These are phyloP conservation scores for Pseudogymnoascus verrucosus DNA, from an alignment of 2,329 filamentous ascomycete genomes.

Conservation along the genomic window DNA sequence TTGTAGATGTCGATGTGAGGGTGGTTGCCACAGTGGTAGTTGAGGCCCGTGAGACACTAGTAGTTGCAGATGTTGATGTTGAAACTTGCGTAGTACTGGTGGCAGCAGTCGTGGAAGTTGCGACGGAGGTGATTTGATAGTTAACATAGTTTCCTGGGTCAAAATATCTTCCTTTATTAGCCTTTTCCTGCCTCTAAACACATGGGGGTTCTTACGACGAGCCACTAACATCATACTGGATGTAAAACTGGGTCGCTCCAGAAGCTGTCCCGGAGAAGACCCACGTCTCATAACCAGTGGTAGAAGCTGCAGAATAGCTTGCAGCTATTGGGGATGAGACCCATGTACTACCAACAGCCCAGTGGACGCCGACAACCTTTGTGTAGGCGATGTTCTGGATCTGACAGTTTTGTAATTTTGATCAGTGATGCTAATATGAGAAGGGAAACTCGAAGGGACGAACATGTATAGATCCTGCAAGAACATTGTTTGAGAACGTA, in stretches of 20 bases:
- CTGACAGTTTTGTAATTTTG: conserved; percentile 12
- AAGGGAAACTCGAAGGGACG: conserved; percentile 5
- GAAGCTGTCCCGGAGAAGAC: conserved; percentile 21
- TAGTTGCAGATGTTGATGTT: not conserved
- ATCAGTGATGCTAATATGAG: not conserved
- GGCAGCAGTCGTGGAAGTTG: conserved; percentile 10
- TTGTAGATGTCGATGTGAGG: no score
- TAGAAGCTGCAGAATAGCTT: conserved; percentile 17
- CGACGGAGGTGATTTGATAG: conserved; percentile 16
- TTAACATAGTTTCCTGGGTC: conserved; percentile 24
- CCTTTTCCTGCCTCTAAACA: not conserved
- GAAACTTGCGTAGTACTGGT: not conserved
- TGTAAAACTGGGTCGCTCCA: conserved; percentile 25
- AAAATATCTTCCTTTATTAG: conserved; percentile 16
- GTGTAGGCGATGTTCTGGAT: conserved; percentile 23
- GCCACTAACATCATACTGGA: conserved; percentile 25
- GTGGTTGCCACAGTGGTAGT: conserved; percentile 4
- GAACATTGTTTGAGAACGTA: conserved; percentile 20
- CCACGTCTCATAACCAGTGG: conserved; percentile 22
- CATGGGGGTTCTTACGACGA: conserved; percentile 13
- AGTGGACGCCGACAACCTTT: conserved; percentile 22
- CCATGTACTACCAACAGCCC: conserved; percentile 22
- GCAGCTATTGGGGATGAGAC: conserved; percentile 17
- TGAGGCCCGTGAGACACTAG: not conserved
- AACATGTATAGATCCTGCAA: conserved; percentile 24